Base-by-base conservation (phyloP, 129 eudicot genomes). In the Escallonia rubra region DNA sequence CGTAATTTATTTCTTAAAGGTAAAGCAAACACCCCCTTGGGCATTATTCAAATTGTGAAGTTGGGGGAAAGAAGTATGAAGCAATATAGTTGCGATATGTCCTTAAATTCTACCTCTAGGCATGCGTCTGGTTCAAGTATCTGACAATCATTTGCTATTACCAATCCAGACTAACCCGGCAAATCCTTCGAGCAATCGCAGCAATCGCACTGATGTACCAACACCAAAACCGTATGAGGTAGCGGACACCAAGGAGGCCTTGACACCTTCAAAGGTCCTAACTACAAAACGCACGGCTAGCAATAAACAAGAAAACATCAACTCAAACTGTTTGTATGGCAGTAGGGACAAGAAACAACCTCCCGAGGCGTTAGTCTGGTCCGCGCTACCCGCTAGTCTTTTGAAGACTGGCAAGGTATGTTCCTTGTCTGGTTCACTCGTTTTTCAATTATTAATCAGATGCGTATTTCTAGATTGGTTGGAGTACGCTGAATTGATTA, bases 371-470 rank as follows among this genome's bases (percentile, higher is more conserved):
- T 68, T 77, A 48, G 47, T 80, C 41, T 89, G 93, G 97, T 81
- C 85, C 64, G 72, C 79, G 66, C 76, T 94, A 73, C 90, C 96
- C 66, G 41, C 88, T 61, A 77, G 71, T 12, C 88, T 94, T 65
- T 47, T 85, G 55, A 87, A 81, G 66, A 86, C 90, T 48, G 96
- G 83, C 44, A 94, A 94, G 96, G 99, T 94, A 80, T 51, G 68
- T 67, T 57, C 62, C 50, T 46, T 50, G 1, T 43, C 57, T 49
- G 58, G 1, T 10, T 56, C 13, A 41, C 53, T 40, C 44, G 1
- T 7, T 2, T 52, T 53, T 52, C 38, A 23, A 23, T 23, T 23
- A 23, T 23, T 23, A 23, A 23, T 23, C 34, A 23, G 34, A 23
- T 23, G 34, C 34, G 34, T 23, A 23, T 23, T 23, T 23, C 34